Conservation (phyloP, 164 flowering plant species). For the Vitis cinerea region DNA sequence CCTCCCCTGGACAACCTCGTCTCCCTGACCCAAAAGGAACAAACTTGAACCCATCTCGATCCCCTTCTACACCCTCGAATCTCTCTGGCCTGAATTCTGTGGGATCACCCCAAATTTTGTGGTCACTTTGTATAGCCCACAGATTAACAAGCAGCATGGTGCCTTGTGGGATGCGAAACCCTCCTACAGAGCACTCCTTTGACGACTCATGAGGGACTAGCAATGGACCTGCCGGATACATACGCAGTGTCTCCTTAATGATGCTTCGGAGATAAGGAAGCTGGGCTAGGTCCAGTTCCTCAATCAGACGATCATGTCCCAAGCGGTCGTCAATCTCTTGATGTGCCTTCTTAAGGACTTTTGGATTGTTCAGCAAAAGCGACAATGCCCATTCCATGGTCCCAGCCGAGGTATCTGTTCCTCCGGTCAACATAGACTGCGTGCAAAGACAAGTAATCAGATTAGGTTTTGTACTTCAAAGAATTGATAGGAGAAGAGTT, state of each 20-base stretch:
- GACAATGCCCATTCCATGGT: conserved; percentile 55
- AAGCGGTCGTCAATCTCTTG: conserved; percentile 24
- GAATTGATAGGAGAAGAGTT: no score
- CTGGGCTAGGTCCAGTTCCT: conserved; percentile 30
- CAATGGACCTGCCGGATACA: conserved; percentile 33
- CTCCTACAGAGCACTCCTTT: conserved; percentile 27
- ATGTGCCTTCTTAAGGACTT: conserved; percentile 17
- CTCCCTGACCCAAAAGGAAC: conserved; percentile 51
- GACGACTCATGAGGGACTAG: conserved; percentile 39
- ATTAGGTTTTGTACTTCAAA: neutral
- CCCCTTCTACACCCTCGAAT: conserved; percentile 20
- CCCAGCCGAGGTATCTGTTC: conserved; percentile 38
- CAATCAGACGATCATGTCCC: conserved; percentile 21
- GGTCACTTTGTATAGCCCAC: conserved; percentile 42
- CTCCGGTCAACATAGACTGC: conserved; percentile 36
- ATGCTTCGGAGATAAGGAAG: conserved; percentile 34
- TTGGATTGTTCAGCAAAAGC: conserved; percentile 33
- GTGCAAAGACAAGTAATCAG: neutral
- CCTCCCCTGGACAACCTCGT: conserved; percentile 48
- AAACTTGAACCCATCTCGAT: conserved; percentile 26
- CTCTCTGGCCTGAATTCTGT: conserved; percentile 36
- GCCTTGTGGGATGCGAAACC: conserved; percentile 29
- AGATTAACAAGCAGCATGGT: conserved; percentile 36
- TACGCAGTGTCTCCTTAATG: conserved; percentile 30
- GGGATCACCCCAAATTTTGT: conserved; percentile 29